Percentiles rank a stretch among this genome's conserved stretches.
Conservation (phyloP, 306 rosid genomes). For the Prunus kanzakura region DNA sequence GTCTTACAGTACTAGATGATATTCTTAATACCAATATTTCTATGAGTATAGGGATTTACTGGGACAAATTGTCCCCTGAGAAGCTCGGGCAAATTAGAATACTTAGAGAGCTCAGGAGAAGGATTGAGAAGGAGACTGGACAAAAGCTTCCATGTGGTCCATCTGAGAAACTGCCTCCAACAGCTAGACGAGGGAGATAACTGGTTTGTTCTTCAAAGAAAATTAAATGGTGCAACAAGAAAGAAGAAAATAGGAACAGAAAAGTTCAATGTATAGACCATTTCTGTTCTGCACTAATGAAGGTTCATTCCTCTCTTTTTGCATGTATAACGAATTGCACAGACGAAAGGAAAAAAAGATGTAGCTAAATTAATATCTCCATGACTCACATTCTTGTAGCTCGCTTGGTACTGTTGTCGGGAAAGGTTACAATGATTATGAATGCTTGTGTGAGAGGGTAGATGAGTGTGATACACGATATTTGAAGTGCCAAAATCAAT, state of each 20-base stretch:
- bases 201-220: neutral
- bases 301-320: neutral
- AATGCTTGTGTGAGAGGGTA: too few species aligned
- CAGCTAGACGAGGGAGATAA: constrained; percentile 54
- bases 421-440: too few species aligned
- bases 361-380: too few species aligned
- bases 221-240: neutral
- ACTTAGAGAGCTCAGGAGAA: constrained; percentile 76
- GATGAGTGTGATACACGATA: too few species aligned
- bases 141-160: constrained; percentile 72
- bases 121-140: constrained; percentile 66
- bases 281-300: neutral
- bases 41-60: constrained; percentile 65
- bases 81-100: constrained; percentile 75
- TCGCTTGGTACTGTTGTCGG: too few species aligned
- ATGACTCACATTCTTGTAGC: too few species aligned
- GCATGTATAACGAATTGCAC: too few species aligned
- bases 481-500: too few species aligned
- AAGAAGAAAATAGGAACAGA: neutral
- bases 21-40: neutral
- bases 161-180: constrained; percentile 80
- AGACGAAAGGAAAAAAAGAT: neutral
- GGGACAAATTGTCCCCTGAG: constrained; percentile 93
- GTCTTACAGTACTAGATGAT: neutral
- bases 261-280: neutral